Conservation (phyloP, 2,329 filamentous ascomycete species). For the Neoascochyta sp. region DNA sequence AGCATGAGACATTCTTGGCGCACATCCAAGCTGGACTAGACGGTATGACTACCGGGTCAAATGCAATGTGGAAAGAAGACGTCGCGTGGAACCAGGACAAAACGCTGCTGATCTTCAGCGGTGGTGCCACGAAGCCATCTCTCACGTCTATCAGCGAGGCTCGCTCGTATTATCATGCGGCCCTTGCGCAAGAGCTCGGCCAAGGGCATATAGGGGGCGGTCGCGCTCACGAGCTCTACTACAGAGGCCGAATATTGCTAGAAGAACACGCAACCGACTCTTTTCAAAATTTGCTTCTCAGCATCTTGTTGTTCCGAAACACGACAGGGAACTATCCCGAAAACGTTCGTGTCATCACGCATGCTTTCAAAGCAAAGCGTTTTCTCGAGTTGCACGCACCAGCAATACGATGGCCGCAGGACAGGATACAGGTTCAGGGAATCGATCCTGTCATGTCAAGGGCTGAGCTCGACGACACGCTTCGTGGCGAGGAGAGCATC, state of each 20-base stretch:
- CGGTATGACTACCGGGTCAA: conserved; percentile 47
- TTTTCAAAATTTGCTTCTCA: conserved; percentile 79
- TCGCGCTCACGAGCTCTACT: conserved; percentile 29
- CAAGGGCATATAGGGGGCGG: conserved; percentile 24
- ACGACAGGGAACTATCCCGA: conserved; percentile 41
- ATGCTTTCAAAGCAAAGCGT: conserved; percentile 47
- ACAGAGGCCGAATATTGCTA: conserved; percentile 47
- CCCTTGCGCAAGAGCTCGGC: conserved; percentile 21
- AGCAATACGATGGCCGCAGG: conserved; percentile 43
- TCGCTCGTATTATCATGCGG: conserved; percentile 36
- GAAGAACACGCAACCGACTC: conserved; percentile 79
- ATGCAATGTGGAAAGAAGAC: conserved; percentile 29
- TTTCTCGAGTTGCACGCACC: conserved; percentile 42
- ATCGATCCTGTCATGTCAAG: conserved; percentile 45
- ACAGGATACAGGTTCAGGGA: conserved; percentile 42
- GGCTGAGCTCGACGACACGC: conserved; percentile 34
- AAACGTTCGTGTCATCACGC: conserved; percentile 44
- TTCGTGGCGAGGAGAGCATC: conserved; percentile 35
- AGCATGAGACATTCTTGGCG: conserved; percentile 73
- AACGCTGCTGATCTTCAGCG: conserved; percentile 65
- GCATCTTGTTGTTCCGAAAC: conserved; percentile 55
- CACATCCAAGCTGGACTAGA: conserved; percentile 66
- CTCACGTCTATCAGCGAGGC: conserved; percentile 34
- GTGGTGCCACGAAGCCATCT: conserved; percentile 48
- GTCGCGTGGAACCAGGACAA: conserved; percentile 14